These are phyloP conservation scores for Boechera stricta DNA, from an alignment of 345 rosid genomes.

Conservation along the genomic window DNA sequence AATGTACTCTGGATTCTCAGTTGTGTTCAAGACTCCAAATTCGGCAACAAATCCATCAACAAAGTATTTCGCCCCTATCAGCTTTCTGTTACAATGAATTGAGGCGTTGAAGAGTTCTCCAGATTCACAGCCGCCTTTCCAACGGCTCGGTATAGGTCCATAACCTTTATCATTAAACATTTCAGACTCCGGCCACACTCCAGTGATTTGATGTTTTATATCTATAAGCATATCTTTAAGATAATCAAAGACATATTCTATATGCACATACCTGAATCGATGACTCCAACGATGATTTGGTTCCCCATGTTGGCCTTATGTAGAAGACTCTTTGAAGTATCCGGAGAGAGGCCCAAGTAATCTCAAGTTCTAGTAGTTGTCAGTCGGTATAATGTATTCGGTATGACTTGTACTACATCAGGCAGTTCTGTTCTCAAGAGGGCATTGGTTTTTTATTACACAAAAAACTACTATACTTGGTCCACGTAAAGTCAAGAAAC, in stretches of 20 bases:
- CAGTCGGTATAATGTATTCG: constrained; percentile 56
- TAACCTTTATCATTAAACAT: constrained; percentile 31
- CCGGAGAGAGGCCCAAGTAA: constrained; percentile 55
- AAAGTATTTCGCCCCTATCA: constrained; percentile 57
- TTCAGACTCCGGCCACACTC: constrained; percentile 36
- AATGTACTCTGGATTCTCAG: constrained; percentile 40
- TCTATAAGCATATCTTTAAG: neutral
- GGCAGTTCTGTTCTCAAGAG: constrained; percentile 49
- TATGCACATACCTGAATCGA: constrained; percentile 57
- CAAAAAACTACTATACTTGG: neutral
- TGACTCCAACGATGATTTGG: constrained; percentile 62
- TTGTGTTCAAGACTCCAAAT: constrained; percentile 29
- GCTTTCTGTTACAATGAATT: constrained; percentile 52
- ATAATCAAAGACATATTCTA: neutral
- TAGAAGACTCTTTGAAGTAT: constrained; percentile 44
- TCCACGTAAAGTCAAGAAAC: neutral
- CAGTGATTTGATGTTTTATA: no score
- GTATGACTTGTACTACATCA: constrained; percentile 64
- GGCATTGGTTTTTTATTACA: neutral
- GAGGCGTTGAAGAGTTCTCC: constrained; percentile 31
- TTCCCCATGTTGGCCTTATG: constrained; percentile 56
- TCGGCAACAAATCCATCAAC: constrained; percentile 43
- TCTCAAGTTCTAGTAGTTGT: constrained; percentile 79
- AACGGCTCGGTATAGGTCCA: constrained; percentile 36
- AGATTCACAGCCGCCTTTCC: constrained; percentile 37